These are phyloP conservation scores for Chamaecyparis obtusa DNA, from an alignment of 75 land plant genomes.

Conservation along the genomic window DNA sequence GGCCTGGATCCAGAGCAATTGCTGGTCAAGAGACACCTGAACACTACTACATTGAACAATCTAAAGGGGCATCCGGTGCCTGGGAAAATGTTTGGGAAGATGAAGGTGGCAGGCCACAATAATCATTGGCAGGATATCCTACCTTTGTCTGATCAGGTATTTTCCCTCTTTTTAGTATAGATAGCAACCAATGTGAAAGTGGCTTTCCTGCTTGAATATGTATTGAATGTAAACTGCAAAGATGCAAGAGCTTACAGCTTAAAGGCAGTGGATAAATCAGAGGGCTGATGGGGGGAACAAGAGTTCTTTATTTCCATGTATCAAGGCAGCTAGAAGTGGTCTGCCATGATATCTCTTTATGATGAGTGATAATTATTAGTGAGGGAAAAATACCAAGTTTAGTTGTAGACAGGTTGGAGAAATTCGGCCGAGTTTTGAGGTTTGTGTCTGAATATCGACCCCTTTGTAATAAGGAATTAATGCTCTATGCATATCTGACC, in stretches of 20 bases:
- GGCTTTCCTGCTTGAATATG: background rate
- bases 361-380: background rate
- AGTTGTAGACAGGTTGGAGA: background rate
- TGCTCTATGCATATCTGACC: background rate
- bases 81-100: constrained; percentile 60
- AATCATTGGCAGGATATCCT: background rate
- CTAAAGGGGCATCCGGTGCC: constrained; percentile 34
- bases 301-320: background rate
- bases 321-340: background rate
- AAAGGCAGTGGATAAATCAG: background rate
- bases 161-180: background rate
- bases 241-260: background rate
- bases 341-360: background rate
- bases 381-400: background rate
- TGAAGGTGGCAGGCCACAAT: background rate
- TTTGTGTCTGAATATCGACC: background rate
- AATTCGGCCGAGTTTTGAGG: background rate
- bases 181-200: background rate
- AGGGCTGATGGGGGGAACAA: background rate
- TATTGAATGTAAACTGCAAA: background rate
- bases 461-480: too few relatives aligned
- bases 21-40: constrained; percentile 34
- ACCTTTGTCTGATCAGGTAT: background rate
- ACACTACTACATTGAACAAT: constrained; percentile 35
- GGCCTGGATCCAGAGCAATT: constrained; percentile 26